A percentile compares a stretch with the other conserved stretches of the same genome.
Conservation (phyloP, 2,329 filamentous ascomycete species). For the Scedosporium dehoogii region DNA sequence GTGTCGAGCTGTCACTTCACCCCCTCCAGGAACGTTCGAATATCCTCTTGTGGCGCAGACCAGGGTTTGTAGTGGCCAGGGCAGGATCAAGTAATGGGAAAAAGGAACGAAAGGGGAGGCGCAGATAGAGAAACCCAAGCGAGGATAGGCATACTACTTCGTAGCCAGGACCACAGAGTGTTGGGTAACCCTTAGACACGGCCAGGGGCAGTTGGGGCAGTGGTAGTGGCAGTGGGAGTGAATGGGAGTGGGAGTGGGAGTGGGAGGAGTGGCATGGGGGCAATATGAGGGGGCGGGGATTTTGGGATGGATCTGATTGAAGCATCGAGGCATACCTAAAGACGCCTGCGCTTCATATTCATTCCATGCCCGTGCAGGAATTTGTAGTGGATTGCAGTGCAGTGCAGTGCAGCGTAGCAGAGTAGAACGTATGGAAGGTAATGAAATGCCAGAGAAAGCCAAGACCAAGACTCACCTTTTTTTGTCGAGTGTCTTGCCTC, state of each 20-base stretch:
- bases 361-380: too few species aligned
- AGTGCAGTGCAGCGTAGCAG: too few species aligned
- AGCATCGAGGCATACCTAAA: neutral
- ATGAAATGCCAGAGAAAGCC: neutral
- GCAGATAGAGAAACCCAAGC: neutral
- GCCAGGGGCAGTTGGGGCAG: neutral
- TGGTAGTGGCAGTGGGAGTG: neutral
- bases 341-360: neutral
- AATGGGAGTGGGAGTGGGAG: too few species aligned
- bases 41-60: constrained; percentile 5
- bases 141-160: neutral
- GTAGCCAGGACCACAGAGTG: neutral
- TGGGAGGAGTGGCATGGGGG: constrained; percentile 11
- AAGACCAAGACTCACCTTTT: constrained; percentile 1
- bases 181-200: neutral
- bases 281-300: constrained; percentile 6
- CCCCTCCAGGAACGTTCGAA: neutral
- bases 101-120: neutral
- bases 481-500: neutral
- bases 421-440: neutral
- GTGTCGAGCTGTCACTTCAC: neutral
- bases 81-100: neutral
- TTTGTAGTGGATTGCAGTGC: too few species aligned
- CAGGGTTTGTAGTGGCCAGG: constrained; percentile 2
- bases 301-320: constrained; percentile 1